Evolutionary conservation across 2,329 filamentous ascomycete species (phyloP).

Genomic region (Penicillium griseofulvum): DNA sequence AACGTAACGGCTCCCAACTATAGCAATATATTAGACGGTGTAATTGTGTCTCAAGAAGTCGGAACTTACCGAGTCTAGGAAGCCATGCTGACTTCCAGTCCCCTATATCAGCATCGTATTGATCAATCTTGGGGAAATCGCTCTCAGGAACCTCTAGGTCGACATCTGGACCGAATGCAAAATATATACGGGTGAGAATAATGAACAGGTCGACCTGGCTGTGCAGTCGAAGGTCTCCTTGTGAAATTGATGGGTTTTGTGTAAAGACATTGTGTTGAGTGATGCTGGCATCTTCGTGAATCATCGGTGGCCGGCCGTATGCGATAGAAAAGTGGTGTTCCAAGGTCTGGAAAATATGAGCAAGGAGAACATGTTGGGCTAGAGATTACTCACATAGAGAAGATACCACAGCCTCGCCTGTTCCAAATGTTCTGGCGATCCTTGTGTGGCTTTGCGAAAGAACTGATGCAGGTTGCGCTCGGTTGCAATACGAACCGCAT

Average conservation of each 20-base stretch:
- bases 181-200: slow-evolving; percentile 45
- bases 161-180: slow-evolving; percentile 46
- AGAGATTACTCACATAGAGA: slow-evolving; percentile 38
- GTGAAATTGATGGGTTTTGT: slow-evolving; percentile 29
- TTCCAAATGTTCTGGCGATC: slow-evolving; percentile 38
- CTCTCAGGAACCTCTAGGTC: slow-evolving; percentile 41
- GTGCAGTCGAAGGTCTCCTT: slow-evolving; percentile 39
- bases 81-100: slow-evolving; percentile 40
- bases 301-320: slow-evolving; percentile 46
- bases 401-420: slow-evolving; percentile 43
- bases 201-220: slow-evolving; percentile 47
- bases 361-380: not conserved
- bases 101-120: slow-evolving; percentile 40
- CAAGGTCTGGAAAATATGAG: slow-evolving; percentile 31
- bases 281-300: slow-evolving; percentile 41
- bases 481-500: slow-evolving; percentile 44
- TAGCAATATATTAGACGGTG: not conserved
- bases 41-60: not conserved
- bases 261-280: slow-evolving; percentile 37
- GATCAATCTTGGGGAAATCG: slow-evolving; percentile 41
- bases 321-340: slow-evolving; percentile 48
- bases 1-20: slow-evolving; percentile 48
- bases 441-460: slow-evolving; percentile 41
- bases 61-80: slow-evolving; percentile 34
- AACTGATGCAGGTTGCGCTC: slow-evolving; percentile 45